phyloP scores from a whole-genome alignment of 2,329 filamentous ascomycete species.

The Ophiostoma sp. region DNA sequence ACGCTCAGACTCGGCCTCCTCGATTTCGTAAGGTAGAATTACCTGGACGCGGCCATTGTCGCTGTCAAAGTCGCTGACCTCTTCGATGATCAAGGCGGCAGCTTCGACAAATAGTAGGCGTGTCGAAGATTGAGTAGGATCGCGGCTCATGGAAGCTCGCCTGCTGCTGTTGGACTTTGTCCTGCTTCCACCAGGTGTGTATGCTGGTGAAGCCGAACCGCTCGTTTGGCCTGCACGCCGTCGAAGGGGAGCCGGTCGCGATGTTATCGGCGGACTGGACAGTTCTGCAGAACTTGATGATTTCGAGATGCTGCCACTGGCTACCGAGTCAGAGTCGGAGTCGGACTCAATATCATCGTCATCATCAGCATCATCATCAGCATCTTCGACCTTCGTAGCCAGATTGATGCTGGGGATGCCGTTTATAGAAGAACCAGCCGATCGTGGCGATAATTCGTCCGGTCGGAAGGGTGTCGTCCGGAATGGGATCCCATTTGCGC shows the following conservation, averaged over 20 bases:
- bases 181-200: background rate
- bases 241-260: constrained; percentile 20
- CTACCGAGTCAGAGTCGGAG: constrained; percentile 33
- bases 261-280: constrained; percentile 8
- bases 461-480: constrained; percentile 35
- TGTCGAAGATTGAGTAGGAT: background rate
- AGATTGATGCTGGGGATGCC: background rate
- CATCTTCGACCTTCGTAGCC: constrained; percentile 15
- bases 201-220: constrained; percentile 11
- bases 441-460: constrained; percentile 43
- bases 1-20: constrained; percentile 40
- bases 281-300: constrained; percentile 27
- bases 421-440: constrained; percentile 35
- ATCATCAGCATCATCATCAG: constrained; percentile 13
- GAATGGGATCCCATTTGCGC: constrained; percentile 37
- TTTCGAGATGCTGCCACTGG: constrained; percentile 31
- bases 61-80: constrained; percentile 47
- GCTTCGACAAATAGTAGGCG: constrained; percentile 23
- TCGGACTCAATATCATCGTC: constrained; percentile 12
- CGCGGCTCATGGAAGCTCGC: background rate
- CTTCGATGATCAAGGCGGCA: constrained; percentile 46
- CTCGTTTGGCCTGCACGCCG: constrained; percentile 24
- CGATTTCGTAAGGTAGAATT: constrained; percentile 49
- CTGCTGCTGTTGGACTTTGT: background rate
- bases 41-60: constrained; percentile 46